Conservation (phyloP, 2,329 filamentous ascomycete genomes). For the Arthroderma sp. region DNA sequence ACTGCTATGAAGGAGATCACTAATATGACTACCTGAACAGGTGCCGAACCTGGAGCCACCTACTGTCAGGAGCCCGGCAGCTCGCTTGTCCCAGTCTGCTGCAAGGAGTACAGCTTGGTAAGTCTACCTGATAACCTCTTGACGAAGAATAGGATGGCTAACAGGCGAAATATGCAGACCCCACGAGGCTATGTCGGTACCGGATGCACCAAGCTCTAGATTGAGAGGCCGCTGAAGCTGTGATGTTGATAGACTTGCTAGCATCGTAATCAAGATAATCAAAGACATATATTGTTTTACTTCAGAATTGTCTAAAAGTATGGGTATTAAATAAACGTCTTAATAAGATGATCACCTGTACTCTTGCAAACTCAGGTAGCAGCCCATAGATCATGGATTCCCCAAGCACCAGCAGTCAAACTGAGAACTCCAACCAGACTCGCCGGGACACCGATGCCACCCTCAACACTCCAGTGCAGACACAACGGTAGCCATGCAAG, state of each 20-base stretch:
- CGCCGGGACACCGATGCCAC: constrained; percentile 49
- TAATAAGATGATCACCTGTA: too few relatives aligned
- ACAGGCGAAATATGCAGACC: neutral
- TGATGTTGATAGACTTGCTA: neutral
- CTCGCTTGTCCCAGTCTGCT: neutral
- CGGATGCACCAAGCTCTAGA: neutral
- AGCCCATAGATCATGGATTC: constrained; percentile 36
- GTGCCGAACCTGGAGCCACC: neutral
- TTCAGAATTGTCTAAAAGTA: too few relatives aligned
- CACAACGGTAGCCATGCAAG: constrained; percentile 70
- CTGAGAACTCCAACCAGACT: constrained; percentile 49
- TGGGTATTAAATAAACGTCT: too few relatives aligned
- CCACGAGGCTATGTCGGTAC: neutral
- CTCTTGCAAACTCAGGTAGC: constrained; percentile 21
- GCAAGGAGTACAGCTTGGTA: neutral
- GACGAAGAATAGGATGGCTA: neutral
- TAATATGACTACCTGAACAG: neutral
- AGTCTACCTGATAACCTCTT: neutral
- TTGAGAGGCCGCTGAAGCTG: too few relatives aligned
- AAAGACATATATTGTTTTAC: too few relatives aligned
- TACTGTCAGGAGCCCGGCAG: constrained; percentile 1
- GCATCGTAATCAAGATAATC: neutral
- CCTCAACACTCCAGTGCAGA: constrained; percentile 66
- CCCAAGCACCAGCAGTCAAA: constrained; percentile 37
- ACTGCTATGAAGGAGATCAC: neutral